Percentiles rank a stretch among this genome's conserved stretches.
These are phyloP conservation scores for Diplodia sapinea DNA, from an alignment of 2,329 filamentous ascomycete species.

Conservation along the genomic window DNA sequence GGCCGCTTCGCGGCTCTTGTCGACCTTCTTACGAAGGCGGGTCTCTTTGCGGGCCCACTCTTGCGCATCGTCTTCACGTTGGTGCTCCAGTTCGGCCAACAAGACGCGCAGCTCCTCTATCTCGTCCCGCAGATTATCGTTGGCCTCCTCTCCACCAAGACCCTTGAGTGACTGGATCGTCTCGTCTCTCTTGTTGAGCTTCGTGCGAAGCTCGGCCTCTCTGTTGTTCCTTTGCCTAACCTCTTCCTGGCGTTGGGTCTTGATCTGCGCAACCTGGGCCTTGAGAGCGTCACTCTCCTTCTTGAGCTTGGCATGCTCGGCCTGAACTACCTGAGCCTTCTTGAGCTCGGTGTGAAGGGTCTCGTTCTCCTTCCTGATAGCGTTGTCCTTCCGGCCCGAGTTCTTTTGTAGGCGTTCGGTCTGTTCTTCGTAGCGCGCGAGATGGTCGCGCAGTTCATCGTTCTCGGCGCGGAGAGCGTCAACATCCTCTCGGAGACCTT, in stretches of 20 bases:
- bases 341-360: constrained; percentile 43
- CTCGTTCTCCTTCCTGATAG: constrained; percentile 44
- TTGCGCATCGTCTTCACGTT: constrained; percentile 44
- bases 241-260: constrained; percentile 69
- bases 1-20: constrained; percentile 40
- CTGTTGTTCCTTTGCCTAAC: constrained; percentile 42
- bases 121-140: constrained; percentile 48
- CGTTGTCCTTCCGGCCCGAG: constrained; percentile 43
- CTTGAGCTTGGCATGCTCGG: constrained; percentile 62
- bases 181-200: constrained; percentile 47
- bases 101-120: constrained; percentile 50
- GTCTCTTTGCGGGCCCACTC: constrained; percentile 44
- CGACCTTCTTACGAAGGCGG: constrained; percentile 44
- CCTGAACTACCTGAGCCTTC: constrained; percentile 35
- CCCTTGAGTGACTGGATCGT: constrained; percentile 48
- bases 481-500: constrained; percentile 45
- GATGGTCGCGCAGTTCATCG: constrained; percentile 42
- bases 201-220: constrained; percentile 43
- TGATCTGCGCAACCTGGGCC: constrained; percentile 76
- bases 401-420: constrained; percentile 44
- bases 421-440: constrained; percentile 45
- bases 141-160: constrained; percentile 45
- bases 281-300: constrained; percentile 73
- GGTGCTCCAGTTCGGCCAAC: constrained; percentile 44
- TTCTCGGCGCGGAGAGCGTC: constrained; percentile 33